Conservation (phyloP, 2,329 filamentous ascomycete genomes). For the Trichoderma brevicompactum region DNA sequence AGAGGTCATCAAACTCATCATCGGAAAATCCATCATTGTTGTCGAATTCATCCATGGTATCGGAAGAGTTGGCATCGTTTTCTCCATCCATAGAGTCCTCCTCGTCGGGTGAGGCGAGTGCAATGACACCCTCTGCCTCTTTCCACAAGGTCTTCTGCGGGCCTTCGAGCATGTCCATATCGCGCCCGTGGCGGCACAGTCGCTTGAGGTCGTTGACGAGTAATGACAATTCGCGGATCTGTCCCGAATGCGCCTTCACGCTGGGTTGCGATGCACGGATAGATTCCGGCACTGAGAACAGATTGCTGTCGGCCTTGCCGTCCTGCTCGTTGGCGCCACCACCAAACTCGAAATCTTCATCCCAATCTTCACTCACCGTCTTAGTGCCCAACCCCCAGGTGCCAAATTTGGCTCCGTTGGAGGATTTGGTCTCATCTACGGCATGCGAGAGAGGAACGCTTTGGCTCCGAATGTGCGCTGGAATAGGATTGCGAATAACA, state of each 20-base stretch:
- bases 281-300: conserved; percentile 65
- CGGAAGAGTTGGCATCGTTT: conserved; percentile 44
- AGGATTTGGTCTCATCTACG: conserved; percentile 57
- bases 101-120: conserved; percentile 72
- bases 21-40: conserved; percentile 52
- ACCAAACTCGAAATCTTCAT: conserved; percentile 83
- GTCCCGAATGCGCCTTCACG: conserved; percentile 81
- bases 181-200: conserved; percentile 69
- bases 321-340: conserved; percentile 47
- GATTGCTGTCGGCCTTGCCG: conserved; percentile 41
- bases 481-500: conserved; percentile 68
- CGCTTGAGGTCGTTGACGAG: conserved; percentile 84
- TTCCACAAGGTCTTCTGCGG: conserved; percentile 68
- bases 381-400: conserved; percentile 83
- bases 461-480: conserved; percentile 76
- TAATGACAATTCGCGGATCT: conserved; percentile 79
- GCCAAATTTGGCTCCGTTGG: conserved; percentile 70
- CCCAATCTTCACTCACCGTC: conserved; percentile 83
- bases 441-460: conserved; percentile 78
- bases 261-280: conserved; percentile 83
- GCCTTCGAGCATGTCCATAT: conserved; percentile 67
- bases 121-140: conserved; percentile 85
- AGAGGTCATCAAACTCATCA: conserved; percentile 53
- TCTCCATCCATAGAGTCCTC: conserved; percentile 43
- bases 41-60: conserved; percentile 47